Evolutionary conservation across 352 stramenopile genomes (phyloP).

Genomic region (Phytophthora agathidicida): DNA sequence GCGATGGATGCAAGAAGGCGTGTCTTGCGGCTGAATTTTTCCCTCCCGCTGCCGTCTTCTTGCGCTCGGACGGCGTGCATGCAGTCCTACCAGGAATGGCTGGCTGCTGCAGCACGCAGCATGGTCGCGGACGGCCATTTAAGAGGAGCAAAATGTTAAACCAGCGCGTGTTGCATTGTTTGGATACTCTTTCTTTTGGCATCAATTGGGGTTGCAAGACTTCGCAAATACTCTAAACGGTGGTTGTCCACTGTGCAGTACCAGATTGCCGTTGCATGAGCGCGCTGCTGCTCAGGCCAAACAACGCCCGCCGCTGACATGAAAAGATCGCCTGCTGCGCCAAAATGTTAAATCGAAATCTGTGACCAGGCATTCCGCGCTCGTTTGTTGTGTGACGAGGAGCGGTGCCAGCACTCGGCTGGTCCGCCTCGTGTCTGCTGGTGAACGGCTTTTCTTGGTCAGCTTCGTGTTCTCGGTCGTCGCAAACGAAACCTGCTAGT

Average conservation of each 20-base stretch:
- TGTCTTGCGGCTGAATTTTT: conserved; percentile 5
- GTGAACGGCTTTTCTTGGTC: conserved; percentile 21
- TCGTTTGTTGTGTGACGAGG: too few relatives aligned
- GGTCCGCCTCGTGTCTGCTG: conserved; percentile 11
- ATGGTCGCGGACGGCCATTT: background rate
- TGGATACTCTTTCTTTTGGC: too few relatives aligned
- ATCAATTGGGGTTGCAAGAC: too few relatives aligned
- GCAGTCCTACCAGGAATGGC: conserved; percentile 4
- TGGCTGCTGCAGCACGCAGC: background rate
- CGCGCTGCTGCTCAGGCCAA: background rate
- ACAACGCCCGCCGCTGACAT: background rate
- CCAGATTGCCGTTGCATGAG: background rate
- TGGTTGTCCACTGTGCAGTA: background rate
- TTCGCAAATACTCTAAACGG: too few relatives aligned
- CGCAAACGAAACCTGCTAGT: conserved; percentile 31
- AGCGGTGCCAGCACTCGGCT: conserved; percentile 7
- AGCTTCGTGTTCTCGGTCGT: conserved; percentile 11
- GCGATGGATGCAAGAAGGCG: conserved; percentile 3
- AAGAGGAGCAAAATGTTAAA: conserved; percentile 16
- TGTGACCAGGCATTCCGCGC: conserved; percentile 2
- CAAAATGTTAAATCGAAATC: conserved; percentile 6
- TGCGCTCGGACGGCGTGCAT: conserved; percentile 2
- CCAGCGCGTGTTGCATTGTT: conserved; percentile 9
- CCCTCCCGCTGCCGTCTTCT: conserved; percentile 4
- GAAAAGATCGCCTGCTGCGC: conserved; percentile 1